Conservation (phyloP, 306 rosid species). For the Heteromeles arbutifolia region DNA sequence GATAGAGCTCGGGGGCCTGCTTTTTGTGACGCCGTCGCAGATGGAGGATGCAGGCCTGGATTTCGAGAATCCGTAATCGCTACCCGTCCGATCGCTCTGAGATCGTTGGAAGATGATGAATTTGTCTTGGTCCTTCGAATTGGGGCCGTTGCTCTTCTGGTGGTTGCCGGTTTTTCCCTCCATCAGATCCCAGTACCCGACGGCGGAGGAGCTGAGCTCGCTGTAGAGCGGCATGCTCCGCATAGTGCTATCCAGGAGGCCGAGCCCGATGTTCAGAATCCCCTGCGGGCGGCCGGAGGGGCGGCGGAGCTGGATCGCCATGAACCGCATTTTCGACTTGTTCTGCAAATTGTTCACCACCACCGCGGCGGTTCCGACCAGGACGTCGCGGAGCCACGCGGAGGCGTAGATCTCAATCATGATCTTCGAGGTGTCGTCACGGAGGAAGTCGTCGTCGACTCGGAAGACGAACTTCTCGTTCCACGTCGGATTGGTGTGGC, state of each 20-base stretch:
- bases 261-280: conserved; percentile 50
- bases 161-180: conserved; percentile 9
- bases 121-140: background rate
- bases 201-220: conserved; percentile 47
- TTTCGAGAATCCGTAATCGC: background rate
- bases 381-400: conserved; percentile 41
- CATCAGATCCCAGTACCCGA: conserved; percentile 28
- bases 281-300: conserved; percentile 78
- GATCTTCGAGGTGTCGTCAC: conserved; percentile 27
- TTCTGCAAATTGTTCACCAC: conserved; percentile 32
- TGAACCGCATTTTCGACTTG: conserved; percentile 40
- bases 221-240: conserved; percentile 65
- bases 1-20: background rate
- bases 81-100: conserved; percentile 21
- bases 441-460: conserved; percentile 43
- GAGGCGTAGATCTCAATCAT: conserved; percentile 52
- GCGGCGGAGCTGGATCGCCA: conserved; percentile 58
- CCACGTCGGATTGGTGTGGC: conserved; percentile 64
- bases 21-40: background rate
- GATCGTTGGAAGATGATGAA: conserved; percentile 10
- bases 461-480: conserved; percentile 74
- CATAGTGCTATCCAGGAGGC: conserved; percentile 46
- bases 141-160: background rate
- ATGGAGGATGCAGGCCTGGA: conserved; percentile 2
- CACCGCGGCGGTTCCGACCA: conserved; percentile 51